phyloP scores from a whole-genome alignment of 768 basidiomycete genomes.

The Leccinum sublutescens region DNA sequence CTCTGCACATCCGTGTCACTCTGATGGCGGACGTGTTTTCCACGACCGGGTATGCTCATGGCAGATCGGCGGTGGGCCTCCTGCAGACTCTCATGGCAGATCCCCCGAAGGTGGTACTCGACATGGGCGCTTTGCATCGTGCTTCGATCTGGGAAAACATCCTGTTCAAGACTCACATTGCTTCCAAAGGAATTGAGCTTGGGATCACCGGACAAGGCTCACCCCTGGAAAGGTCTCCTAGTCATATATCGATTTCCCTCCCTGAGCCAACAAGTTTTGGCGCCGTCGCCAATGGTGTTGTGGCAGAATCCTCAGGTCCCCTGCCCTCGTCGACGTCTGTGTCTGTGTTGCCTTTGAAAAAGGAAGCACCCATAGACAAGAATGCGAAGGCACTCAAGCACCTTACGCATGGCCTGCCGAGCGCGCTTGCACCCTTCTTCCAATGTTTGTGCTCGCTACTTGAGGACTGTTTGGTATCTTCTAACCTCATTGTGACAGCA shows the following conservation, averaged over 20 bases:
- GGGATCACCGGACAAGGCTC: conserved; percentile 43
- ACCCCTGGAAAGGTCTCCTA: conserved; percentile 49
- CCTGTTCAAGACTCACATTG: conserved; percentile 59
- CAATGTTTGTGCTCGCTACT: conserved; percentile 56
- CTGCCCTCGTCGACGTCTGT: conserved; percentile 23
- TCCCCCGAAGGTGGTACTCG: conserved; percentile 59
- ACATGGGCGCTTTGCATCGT: conserved; percentile 80
- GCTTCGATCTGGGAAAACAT: conserved; percentile 88
- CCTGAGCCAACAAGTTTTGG: conserved; percentile 37
- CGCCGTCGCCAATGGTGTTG: conserved; percentile 30
- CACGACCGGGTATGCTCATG: conserved; percentile 78
- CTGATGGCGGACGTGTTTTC: conserved; percentile 86
- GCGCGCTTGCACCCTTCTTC: conserved; percentile 76
- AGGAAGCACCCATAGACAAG: conserved; percentile 49
- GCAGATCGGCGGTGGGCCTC: conserved; percentile 69
- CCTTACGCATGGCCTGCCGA: conserved; percentile 74
- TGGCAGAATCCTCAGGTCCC: conserved; percentile 23
- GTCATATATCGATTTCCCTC: conserved; percentile 41
- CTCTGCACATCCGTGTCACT: conserved; percentile 75
- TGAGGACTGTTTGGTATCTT: neutral
- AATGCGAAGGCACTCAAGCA: conserved; percentile 80
- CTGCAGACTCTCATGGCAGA: conserved; percentile 72
- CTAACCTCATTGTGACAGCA: conserved; percentile 43
- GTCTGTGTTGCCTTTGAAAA: conserved; percentile 34
- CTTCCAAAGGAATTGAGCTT: conserved; percentile 52